A percentile compares a stretch with the other conserved stretches of the same genome.
These are phyloP conservation scores for Alternaria postmessia DNA, from an alignment of 2,329 filamentous ascomycete species.

Conservation along the genomic window DNA sequence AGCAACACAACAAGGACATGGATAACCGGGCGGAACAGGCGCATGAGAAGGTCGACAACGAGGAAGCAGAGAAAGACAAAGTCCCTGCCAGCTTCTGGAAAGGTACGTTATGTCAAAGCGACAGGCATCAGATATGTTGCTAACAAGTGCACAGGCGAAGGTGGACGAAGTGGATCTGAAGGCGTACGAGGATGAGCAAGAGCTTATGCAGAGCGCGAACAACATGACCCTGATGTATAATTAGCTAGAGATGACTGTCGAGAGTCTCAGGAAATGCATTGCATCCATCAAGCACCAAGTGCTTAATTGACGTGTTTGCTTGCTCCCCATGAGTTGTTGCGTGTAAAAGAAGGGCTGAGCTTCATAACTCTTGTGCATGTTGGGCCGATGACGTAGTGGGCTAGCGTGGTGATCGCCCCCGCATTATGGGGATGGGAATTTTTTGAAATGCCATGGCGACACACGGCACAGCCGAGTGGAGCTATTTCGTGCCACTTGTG, in stretches of 20 bases:
- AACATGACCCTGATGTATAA: slow-evolving; percentile 7
- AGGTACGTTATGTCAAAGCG: slow-evolving; percentile 35
- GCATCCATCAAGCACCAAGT: not conserved
- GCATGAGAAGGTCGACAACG: slow-evolving; percentile 48
- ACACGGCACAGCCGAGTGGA: slow-evolving; percentile 2
- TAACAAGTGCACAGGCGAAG: slow-evolving; percentile 33
- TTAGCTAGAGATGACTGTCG: not conserved
- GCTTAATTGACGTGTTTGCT: not conserved
- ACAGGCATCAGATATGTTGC: not conserved
- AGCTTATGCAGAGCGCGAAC: not conserved
- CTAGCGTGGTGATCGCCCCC: slow-evolving; percentile 10
- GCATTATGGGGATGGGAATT: slow-evolving; percentile 32
- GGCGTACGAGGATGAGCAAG: slow-evolving; percentile 12
- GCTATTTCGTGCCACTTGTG: not conserved
- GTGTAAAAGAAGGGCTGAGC: not conserved
- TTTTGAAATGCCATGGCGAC: slow-evolving; percentile 38
- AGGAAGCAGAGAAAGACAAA: slow-evolving; percentile 53
- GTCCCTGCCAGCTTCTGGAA: slow-evolving; percentile 52
- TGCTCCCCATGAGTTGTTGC: not conserved
- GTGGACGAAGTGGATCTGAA: slow-evolving; percentile 33
- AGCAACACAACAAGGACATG: slow-evolving; percentile 56
- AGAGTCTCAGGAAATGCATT: not conserved
- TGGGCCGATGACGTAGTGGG: slow-evolving; percentile 24
- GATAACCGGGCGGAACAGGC: slow-evolving; percentile 53
- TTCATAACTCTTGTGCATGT: slow-evolving; percentile 27